These are phyloP conservation scores for Oryza nivara DNA, from an alignment of 176 grass and related monocot species.

Conservation along the genomic window DNA sequence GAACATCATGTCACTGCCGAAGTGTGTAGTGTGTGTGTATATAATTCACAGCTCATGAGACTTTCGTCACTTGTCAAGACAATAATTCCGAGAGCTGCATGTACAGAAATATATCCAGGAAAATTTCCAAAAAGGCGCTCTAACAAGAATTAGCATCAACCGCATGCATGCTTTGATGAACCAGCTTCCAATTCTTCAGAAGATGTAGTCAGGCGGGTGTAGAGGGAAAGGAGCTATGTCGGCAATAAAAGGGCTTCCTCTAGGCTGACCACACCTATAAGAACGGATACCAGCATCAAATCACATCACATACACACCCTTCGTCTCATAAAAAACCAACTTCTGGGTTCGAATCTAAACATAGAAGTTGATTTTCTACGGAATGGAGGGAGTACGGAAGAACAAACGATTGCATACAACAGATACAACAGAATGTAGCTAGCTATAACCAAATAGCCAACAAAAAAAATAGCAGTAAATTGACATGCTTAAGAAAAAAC, in stretches of 20 bases:
- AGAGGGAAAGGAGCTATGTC: slow-evolving; percentile 49
- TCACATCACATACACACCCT: not conserved
- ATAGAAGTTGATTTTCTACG: too few relatives aligned
- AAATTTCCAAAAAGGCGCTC: not conserved
- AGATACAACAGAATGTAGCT: not conserved
- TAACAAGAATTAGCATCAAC: not conserved
- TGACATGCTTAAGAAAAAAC: not conserved
- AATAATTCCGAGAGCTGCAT: not conserved
- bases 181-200: slow-evolving; percentile 29
- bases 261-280: slow-evolving; percentile 50
- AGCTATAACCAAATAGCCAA: not conserved
- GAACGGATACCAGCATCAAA: slow-evolving; percentile 5
- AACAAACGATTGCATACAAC: not conserved
- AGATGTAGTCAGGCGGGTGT: slow-evolving; percentile 41
- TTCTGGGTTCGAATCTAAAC: too few relatives aligned
- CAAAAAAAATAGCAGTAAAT: not conserved
- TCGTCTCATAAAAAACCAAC: too few relatives aligned
- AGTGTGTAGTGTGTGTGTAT: too few relatives aligned
- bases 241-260: slow-evolving; percentile 52
- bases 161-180: not conserved
- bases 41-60: not conserved
- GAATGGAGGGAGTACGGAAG: not conserved
- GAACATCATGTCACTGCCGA: not conserved
- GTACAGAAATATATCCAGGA: not conserved
- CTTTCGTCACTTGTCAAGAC: not conserved